Evolutionary conservation across 2,329 filamentous ascomycete species (phyloP).

Genomic region (Aspergillus glaucus): DNA sequence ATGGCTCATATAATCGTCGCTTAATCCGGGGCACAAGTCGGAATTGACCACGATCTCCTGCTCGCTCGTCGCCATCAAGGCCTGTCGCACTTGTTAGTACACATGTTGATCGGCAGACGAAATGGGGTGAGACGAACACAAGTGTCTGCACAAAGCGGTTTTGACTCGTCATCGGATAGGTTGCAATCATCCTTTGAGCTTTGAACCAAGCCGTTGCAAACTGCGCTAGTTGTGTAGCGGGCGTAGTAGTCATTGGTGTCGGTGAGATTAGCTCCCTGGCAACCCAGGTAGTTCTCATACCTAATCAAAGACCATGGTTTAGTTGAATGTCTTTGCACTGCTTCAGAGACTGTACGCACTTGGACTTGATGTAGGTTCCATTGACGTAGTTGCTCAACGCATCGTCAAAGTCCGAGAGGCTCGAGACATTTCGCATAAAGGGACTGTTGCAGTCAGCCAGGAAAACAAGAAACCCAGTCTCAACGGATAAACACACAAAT

Average conservation of each 20-base stretch:
- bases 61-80: slow-evolving; percentile 81
- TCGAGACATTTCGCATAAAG: slow-evolving; percentile 77
- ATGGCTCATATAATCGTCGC: slow-evolving; percentile 60
- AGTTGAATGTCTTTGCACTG: background rate
- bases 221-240: slow-evolving; percentile 81
- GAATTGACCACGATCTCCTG: slow-evolving; percentile 72
- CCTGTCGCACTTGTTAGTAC: slow-evolving; percentile 39
- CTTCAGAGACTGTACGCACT: slow-evolving; percentile 52
- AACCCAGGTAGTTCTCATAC: slow-evolving; percentile 76
- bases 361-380: slow-evolving; percentile 65
- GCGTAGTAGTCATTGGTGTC: slow-evolving; percentile 82
- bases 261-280: slow-evolving; percentile 65
- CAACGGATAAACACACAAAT: slow-evolving; percentile 54
- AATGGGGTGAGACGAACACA: slow-evolving; percentile 54
- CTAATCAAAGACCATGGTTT: slow-evolving; percentile 43
- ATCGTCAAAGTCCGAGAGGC: slow-evolving; percentile 71
- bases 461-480: background rate
- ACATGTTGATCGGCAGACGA: background rate
- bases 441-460: slow-evolving; percentile 52
- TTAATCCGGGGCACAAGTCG: slow-evolving; percentile 63
- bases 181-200: slow-evolving; percentile 69
- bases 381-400: slow-evolving; percentile 63
- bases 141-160: slow-evolving; percentile 79
- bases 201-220: slow-evolving; percentile 92
- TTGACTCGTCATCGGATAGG: slow-evolving; percentile 57